Evolutionary conservation across 345 rosid genomes (phyloP).

Genomic region (Noccaea bulbosa): DNA sequence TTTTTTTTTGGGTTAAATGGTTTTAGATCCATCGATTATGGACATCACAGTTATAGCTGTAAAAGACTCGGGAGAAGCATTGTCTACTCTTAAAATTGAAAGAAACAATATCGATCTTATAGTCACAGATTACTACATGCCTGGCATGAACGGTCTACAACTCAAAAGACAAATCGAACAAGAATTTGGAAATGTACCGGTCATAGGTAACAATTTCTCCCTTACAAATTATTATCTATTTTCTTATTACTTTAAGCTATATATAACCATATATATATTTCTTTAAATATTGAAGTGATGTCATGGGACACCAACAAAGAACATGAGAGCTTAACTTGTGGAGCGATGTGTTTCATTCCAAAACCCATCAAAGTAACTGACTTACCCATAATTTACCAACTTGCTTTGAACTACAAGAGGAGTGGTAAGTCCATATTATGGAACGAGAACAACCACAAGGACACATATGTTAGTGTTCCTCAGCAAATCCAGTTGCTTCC

Average conservation of each 20-base stretch:
- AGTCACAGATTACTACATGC: slow-evolving; percentile 72
- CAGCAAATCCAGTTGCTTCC: slow-evolving; percentile 21
- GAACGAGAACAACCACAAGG: slow-evolving; percentile 26
- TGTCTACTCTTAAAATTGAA: slow-evolving; percentile 48
- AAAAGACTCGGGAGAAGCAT: slow-evolving; percentile 51
- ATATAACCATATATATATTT: background rate
- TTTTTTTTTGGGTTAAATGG: slow-evolving; percentile 16
- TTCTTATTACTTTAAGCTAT: background rate
- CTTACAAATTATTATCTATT: slow-evolving; percentile 3
- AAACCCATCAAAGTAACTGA: slow-evolving; percentile 63
- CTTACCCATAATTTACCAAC: slow-evolving; percentile 61
- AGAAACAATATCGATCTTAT: slow-evolving; percentile 55
- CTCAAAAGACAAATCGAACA: slow-evolving; percentile 50
- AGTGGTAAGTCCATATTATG: slow-evolving; percentile 41
- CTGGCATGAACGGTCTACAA: slow-evolving; percentile 66
- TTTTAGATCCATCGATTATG: slow-evolving; percentile 36
- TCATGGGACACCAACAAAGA: slow-evolving; percentile 60
- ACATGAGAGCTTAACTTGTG: slow-evolving; percentile 54
- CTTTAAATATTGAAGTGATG: slow-evolving; percentile 55
- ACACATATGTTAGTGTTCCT: slow-evolving; percentile 28
- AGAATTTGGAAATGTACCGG: slow-evolving; percentile 61
- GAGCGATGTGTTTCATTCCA: slow-evolving; percentile 60
- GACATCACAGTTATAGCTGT: slow-evolving; percentile 50
- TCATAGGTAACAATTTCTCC: slow-evolving; percentile 51
- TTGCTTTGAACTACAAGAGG: slow-evolving; percentile 46